Evolutionary conservation across 768 basidiomycete genomes (phyloP).

Genomic region (Mycena rebaudengoi): DNA sequence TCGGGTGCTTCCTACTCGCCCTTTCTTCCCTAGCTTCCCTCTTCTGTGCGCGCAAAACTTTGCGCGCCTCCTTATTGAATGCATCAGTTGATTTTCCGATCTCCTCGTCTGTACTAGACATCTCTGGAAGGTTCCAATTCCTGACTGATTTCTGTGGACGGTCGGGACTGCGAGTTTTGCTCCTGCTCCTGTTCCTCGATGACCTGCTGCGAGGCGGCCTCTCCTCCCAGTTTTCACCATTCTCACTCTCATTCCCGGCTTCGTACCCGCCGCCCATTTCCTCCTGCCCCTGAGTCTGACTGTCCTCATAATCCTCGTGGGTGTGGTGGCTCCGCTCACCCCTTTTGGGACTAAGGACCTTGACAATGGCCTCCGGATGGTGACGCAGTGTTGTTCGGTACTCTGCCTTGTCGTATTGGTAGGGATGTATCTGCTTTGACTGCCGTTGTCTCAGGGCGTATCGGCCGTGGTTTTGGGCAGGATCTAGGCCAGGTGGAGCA

Average conservation of each 20-base stretch:
- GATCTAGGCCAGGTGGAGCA: not conserved
- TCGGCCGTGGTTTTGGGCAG: constrained; percentile 26
- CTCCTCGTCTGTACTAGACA: constrained; percentile 20
- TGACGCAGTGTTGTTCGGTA: constrained; percentile 61
- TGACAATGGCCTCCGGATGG: constrained; percentile 76
- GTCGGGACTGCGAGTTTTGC: not conserved
- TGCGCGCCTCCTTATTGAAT: constrained; percentile 3
- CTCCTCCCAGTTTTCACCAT: constrained; percentile 14
- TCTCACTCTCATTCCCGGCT: constrained; percentile 24
- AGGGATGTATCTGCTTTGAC: constrained; percentile 68
- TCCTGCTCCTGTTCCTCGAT: not conserved
- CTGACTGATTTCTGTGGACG: not conserved
- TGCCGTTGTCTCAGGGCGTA: constrained; percentile 67
- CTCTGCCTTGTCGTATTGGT: constrained; percentile 58
- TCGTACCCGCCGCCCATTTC: constrained; percentile 33
- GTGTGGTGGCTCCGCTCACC: constrained; percentile 36
- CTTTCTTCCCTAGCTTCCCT: not conserved
- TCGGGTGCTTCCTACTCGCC: not conserved
- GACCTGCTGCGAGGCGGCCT: not conserved
- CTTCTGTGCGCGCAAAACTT: not conserved
- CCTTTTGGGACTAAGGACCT: constrained; percentile 47
- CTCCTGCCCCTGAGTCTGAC: constrained; percentile 27
- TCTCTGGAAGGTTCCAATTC: not conserved
- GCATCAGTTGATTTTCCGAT: not conserved
- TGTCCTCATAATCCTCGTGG: constrained; percentile 43